Evolutionary conservation across 306 rosid genomes (phyloP), one percentile per base, ranked within the genome.

Genomic region (Psophocarpus tetragonolobus): DNA sequence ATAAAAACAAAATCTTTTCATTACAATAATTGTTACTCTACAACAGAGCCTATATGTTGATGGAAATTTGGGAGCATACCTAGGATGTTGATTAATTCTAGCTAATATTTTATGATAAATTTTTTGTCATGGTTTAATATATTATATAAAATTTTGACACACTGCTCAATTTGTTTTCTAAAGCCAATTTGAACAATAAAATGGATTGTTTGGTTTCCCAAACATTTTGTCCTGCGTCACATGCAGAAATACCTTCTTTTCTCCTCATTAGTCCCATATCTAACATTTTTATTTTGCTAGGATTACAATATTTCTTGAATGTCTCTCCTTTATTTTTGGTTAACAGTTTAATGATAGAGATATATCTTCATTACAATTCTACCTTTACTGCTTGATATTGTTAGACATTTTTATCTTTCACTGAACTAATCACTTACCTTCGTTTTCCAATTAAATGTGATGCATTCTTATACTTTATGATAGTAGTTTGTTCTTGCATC

Each of bases 361-460:
- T 39, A 74, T 8, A 30, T 42, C 6, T 63, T 47, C 4, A 75
- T 33, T 63, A 44, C 8, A 62, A 21, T 51, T 33, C 18, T 45
- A 27, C n/a, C 4, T 70, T 58, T 62, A 39, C 32, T 26, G 58
- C 58, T 51, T 60, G n/a, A 11, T 73, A 54, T 53, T 51, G 41
- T 41, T 39, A 24, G 68, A 24, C 57, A 35, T 27, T 58, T 58
- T 44, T 11, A 67, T 26, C 38, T 36, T 36, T 27, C 20, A n/a
- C 33, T 27, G 57, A 50, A 72, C 50, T 17, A 13, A 26, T 63
- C 8, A 18, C 30, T n/a, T 51, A 53, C n/a, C 62, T 38, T 24
- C 45, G 65, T 41, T 48, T 73, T 20, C 50, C 23, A 18, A 36
- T 80, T 38, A 64, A 24, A 39, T 80, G 42, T 54, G 70, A 54